Evolutionary conservation across 2,329 filamentous ascomycete species (phyloP).

Genomic region (Neoarthrinium moseri): DNA sequence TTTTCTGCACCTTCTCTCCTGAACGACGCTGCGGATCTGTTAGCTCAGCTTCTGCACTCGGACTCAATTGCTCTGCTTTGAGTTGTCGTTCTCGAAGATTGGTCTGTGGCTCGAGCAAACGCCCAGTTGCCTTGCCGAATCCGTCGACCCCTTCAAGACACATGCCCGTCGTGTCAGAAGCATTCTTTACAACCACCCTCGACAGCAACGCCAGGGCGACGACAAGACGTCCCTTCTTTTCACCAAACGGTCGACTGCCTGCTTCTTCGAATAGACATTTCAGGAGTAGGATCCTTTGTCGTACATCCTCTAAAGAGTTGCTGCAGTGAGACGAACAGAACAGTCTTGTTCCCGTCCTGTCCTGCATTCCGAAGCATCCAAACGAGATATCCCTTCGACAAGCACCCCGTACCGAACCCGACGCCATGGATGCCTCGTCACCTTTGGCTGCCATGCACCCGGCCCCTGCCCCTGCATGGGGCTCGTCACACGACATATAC

Average conservation of each 20-base stretch:
- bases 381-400: not conserved
- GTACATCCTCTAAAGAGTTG: conserved; percentile 18
- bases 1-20: conserved; percentile 1
- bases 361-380: conserved; percentile 3
- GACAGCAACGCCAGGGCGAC: too few relatives aligned
- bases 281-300: conserved; percentile 27
- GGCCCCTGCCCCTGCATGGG: conserved; percentile 65
- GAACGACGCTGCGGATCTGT: conserved; percentile 12
- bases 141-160: too few relatives aligned
- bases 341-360: too few relatives aligned
- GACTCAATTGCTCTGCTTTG: too few relatives aligned
- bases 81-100: too few relatives aligned
- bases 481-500: conserved; percentile 48
- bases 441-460: conserved; percentile 92
- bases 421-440: conserved; percentile 85
- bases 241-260: conserved; percentile 16
- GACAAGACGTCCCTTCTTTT: conserved; percentile 20
- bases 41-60: conserved; percentile 13
- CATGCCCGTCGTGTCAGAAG: conserved; percentile 16
- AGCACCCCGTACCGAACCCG: conserved; percentile 7
- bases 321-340: not conserved
- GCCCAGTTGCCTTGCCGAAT: not conserved
- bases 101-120: too few relatives aligned
- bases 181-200: too few relatives aligned
- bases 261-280: conserved; percentile 22